Base-by-base conservation (phyloP, 805 yeast species). In the Ogataea sp. region DNA sequence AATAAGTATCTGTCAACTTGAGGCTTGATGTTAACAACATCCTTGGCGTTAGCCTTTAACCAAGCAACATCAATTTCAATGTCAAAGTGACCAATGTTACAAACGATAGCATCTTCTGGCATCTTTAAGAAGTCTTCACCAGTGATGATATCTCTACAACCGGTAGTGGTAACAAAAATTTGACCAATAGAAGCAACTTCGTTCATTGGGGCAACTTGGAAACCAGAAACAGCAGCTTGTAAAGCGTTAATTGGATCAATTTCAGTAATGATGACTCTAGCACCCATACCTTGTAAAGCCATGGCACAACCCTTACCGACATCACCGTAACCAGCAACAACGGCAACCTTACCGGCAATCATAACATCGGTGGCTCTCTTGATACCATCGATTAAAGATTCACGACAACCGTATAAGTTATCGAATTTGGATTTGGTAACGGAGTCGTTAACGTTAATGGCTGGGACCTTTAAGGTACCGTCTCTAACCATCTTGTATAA, bases 301-400 rank as follows among this genome's bases (percentile, higher is more conserved):
- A 88, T 83, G 67, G 96, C 97, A 80, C 98, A 90, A 69, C 98
- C 98, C 76, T 90, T 90, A 75, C 98, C 98, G 63, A 90, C 98
- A 66, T 90, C 98, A 80, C 98, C 98, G 76, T 81, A 90, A 72
- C 98, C 98, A 47, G 96, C 97, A 58, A 90, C 97, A 58, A 90
- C 94, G 47, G 97, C 95, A 62, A 86, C 93, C 77, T 90, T 90
- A 75, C 98, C 98, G 54, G 97, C 97, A 62, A 90, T 83, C 97
- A 90, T 93, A 58, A 90, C 97, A 63, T 90, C 98, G 62, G 98
- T 90, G 67, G 97, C 98, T 75, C 97, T 87, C 83, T 90, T 90
- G 69, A 90, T 90, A 75, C 98, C 98, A 71, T 90, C 98, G 53
- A 90, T 76, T 58, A 90, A 80, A 49, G 98, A 90, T 78, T 90